Evolutionary conservation across 1,284 basidiomycete genomes (phyloP).

Genomic region (Malassezia globosa): DNA sequence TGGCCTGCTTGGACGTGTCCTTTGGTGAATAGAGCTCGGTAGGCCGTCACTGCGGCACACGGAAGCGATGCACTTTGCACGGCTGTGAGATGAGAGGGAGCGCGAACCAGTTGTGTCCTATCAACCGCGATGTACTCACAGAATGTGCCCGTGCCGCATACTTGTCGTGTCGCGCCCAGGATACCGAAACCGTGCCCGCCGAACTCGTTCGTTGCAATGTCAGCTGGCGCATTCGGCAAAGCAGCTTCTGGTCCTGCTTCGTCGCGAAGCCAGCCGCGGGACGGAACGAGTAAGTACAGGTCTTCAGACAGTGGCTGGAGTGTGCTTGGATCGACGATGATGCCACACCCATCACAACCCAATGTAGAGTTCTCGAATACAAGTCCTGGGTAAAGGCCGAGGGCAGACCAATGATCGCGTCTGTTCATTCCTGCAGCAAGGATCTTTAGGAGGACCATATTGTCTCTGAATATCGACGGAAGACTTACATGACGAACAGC

Average conservation of each 20-base stretch:
- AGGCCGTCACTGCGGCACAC: constrained; percentile 66
- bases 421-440: constrained; percentile 65
- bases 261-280: constrained; percentile 62
- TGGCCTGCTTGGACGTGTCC: constrained; percentile 58
- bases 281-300: constrained; percentile 63
- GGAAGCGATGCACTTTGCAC: constrained; percentile 66
- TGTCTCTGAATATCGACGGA: constrained; percentile 6
- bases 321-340: constrained; percentile 13
- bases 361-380: constrained; percentile 54
- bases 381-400: constrained; percentile 61
- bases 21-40: constrained; percentile 67
- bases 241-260: constrained; percentile 51
- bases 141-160: constrained; percentile 56
- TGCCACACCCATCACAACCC: constrained; percentile 60
- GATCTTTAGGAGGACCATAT: constrained; percentile 33
- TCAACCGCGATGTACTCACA: constrained; percentile 65
- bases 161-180: constrained; percentile 29
- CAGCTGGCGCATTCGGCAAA: constrained; percentile 20
- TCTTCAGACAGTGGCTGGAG: constrained; percentile 3
- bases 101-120: constrained; percentile 58
- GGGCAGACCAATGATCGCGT: constrained; percentile 64
- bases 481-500: constrained; percentile 22
- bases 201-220: constrained; percentile 21
- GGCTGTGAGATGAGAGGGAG: constrained; percentile 61
- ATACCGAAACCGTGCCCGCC: constrained; percentile 37